Evolutionary conservation across 2,329 filamentous ascomycete species (phyloP), one percentile per base, ranked within the genome.

Genomic region (Lecanicillium sp.): DNA sequence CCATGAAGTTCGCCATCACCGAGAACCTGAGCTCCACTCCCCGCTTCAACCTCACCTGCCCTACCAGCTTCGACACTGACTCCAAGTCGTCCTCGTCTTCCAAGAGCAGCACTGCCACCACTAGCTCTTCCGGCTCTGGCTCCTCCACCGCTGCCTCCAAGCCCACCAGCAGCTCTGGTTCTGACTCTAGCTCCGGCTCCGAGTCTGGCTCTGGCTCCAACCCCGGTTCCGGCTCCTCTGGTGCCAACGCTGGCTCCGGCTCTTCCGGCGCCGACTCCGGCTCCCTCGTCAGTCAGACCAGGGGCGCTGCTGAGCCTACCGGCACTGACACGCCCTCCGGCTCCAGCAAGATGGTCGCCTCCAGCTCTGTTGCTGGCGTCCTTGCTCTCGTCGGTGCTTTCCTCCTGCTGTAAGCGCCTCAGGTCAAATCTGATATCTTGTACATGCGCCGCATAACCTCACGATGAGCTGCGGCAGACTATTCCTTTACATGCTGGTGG

Each of bases 1-100:
- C 70, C 60, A 70, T 75, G 66, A 77, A 78, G 69, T 80, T 80
- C 44, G 75, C 69, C 61, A 72, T 81, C 53, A 77, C 73, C 58
- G 64, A 76, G 51, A 64, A 78, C 58, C 68, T 80, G 44, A 71
- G 67, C 52, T 76, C 72, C 56, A 72, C 60, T 21, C 70, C 77
- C 36, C 62, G 65, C 46, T 80, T 74, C 63, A 68, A 81, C 60
- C 69, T 81, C 48, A 72, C 66, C 56, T 81, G 77, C 69, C 71
- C 72, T 35, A 66, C 63, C 53, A 62, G 61, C 50, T 69, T 69
- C 49, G 60, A 68, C 49, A 67, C 64, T 38, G 57, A 58, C 33
- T 51, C 56, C 19, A 24, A 32, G 14, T 38, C 33, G 5, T 39
- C 40, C 15, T 37, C 40, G 3, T 37, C 39, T 6, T 15, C 32